Percentiles rank a stretch among this genome's conserved stretches.
phyloP scores from a whole-genome alignment of 805 yeast species.

The Lachancea kluyveri region DNA sequence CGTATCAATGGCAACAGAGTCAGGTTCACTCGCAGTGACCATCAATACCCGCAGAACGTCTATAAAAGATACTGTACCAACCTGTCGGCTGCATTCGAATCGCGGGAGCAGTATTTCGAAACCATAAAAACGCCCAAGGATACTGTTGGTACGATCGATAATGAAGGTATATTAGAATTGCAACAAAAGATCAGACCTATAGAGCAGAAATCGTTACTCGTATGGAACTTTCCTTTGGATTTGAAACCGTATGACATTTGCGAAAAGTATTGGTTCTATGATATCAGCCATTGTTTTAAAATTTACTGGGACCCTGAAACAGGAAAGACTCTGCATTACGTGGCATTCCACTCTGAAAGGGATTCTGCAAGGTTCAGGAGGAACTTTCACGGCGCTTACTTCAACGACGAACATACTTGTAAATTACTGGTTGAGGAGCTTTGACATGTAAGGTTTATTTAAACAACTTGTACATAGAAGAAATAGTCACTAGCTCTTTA shows the following conservation, averaged over 20 bases:
- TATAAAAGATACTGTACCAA: constrained; percentile 12
- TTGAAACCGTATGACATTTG: constrained; percentile 13
- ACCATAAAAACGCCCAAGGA: neutral
- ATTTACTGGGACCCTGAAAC: constrained; percentile 18
- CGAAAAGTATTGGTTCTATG: constrained; percentile 27
- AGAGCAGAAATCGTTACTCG: constrained; percentile 19
- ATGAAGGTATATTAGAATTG: constrained; percentile 6
- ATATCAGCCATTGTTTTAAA: constrained; percentile 24
- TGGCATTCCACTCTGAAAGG: constrained; percentile 36
- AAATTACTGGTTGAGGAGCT: constrained; percentile 21
- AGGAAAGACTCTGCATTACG: constrained; percentile 18
- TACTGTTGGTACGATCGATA: neutral
- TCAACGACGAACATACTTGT: constrained; percentile 12
- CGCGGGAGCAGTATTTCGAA: constrained; percentile 14
- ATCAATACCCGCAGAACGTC: constrained; percentile 2
- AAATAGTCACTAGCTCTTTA: constrained; percentile 5
- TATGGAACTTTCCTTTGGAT: constrained; percentile 26
- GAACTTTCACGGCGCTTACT: constrained; percentile 42
- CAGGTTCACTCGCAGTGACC: constrained; percentile 8
- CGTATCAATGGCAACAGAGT: constrained; percentile 18
- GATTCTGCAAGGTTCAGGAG: constrained; percentile 49
- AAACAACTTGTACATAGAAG: neutral
- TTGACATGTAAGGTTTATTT: neutral
- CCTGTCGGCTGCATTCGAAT: constrained; percentile 19
- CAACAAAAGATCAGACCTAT: constrained; percentile 11